phyloP scores from a whole-genome alignment of 768 basidiomycete genomes.

The Mycena vitilis region DNA sequence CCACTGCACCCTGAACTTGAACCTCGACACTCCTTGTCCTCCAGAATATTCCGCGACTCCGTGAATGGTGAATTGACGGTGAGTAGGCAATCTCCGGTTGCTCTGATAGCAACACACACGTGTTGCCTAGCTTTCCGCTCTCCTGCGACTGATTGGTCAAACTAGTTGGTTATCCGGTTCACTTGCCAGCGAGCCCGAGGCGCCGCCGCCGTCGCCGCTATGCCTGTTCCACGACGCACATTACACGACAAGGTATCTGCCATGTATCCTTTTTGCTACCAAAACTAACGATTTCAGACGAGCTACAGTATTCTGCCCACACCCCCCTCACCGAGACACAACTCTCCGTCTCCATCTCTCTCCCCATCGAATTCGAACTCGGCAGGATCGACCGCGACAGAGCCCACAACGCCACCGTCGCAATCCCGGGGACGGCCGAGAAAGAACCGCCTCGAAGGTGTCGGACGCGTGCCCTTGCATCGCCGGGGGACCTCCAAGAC shows the following conservation, averaged over 20 bases:
- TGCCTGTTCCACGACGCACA: constrained; percentile 30
- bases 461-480: constrained; percentile 80
- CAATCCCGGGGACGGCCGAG: constrained; percentile 56
- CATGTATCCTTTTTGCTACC: not conserved
- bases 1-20: not conserved
- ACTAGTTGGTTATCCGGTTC: constrained; percentile 15
- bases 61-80: not conserved
- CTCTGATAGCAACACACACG: constrained; percentile 22
- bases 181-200: constrained; percentile 11
- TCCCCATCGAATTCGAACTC: constrained; percentile 53
- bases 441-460: constrained; percentile 66
- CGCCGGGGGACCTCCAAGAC: constrained; percentile 82
- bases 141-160: constrained; percentile 18
- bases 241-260: constrained; percentile 33
- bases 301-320: constrained; percentile 44
- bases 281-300: constrained; percentile 32
- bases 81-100: constrained; percentile 17
- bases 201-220: constrained; percentile 13
- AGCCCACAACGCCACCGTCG: constrained; percentile 56
- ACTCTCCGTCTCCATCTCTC: constrained; percentile 48
- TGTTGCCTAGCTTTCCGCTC: constrained; percentile 3
- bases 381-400: constrained; percentile 49
- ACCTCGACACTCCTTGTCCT: not conserved
- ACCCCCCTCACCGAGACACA: constrained; percentile 46
- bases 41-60: not conserved